These are phyloP conservation scores for Xylaria venustula DNA, from an alignment of 495 filamentous ascomycete genomes.

Conservation along the genomic window DNA sequence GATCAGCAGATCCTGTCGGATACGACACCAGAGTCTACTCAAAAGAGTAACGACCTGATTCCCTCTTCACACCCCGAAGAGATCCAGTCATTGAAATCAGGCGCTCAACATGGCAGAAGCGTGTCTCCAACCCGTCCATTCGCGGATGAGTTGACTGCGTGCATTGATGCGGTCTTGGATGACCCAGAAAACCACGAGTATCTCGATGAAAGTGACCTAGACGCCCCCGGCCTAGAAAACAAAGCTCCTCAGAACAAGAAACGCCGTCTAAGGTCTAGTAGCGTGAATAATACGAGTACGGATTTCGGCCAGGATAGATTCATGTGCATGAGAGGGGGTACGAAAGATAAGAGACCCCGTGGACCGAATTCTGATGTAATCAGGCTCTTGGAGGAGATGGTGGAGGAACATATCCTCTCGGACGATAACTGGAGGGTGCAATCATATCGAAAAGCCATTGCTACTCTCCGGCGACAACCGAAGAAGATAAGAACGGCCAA, in stretches of 20 bases:
- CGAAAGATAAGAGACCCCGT: conserved; percentile 26
- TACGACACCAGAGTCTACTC: conserved; percentile 13
- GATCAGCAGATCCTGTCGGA: neutral
- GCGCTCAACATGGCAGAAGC: neutral
- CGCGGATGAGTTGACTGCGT: conserved; percentile 1
- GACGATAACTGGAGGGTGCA: conserved; percentile 77
- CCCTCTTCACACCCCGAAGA: conserved; percentile 14
- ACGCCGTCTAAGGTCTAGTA: neutral
- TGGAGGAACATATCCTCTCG: conserved; percentile 71
- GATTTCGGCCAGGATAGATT: conserved; percentile 37
- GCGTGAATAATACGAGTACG: neutral
- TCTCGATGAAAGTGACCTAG: conserved; percentile 5
- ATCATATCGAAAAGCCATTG: conserved; percentile 80
- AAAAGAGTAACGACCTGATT: conserved; percentile 2
- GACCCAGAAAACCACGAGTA: conserved; percentile 10
- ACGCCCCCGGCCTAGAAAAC: conserved; percentile 19
- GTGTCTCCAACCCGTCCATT: neutral
- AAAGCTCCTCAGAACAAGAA: conserved; percentile 24
- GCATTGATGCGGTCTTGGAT: conserved; percentile 8
- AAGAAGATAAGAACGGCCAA: conserved; percentile 64
- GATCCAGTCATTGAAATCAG: neutral
- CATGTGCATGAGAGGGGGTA: conserved; percentile 43
- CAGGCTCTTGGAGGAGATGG: conserved; percentile 76
- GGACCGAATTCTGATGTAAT: conserved; percentile 74
- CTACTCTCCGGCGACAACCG: conserved; percentile 65